Conservation (phyloP, 1,284 basidiomycete genomes). For the Porodaedalea pini region DNA sequence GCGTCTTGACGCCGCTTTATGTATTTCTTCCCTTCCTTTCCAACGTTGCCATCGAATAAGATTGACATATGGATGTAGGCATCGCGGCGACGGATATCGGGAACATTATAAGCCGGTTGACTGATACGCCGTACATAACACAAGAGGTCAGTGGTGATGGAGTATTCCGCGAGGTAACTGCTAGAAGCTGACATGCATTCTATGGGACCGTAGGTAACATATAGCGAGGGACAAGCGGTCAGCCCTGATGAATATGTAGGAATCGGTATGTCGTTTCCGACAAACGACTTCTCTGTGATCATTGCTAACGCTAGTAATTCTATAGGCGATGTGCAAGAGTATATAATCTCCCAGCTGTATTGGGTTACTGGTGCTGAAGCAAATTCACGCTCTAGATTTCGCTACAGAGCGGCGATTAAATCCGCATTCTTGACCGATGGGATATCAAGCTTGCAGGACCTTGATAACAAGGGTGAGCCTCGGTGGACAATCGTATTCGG, state of each 20-base stretch:
- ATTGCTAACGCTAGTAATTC: not conserved
- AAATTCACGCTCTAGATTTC: constrained; percentile 43
- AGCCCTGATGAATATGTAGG: constrained; percentile 51
- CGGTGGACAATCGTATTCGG: not conserved
- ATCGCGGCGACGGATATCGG: constrained; percentile 50
- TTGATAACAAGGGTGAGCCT: constrained; percentile 50
- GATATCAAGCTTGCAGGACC: constrained; percentile 49
- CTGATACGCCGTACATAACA: constrained; percentile 46
- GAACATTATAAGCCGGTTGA: constrained; percentile 49
- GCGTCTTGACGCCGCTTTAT: constrained; percentile 64
- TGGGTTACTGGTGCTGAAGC: too few relatives aligned
- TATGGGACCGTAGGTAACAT: constrained; percentile 40
- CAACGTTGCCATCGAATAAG: not conserved
- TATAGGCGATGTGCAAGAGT: constrained; percentile 64
- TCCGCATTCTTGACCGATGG: constrained; percentile 49
- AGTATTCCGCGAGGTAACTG: not conserved
- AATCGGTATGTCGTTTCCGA: constrained; percentile 38
- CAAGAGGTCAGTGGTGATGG: constrained; percentile 48
- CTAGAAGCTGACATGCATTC: too few relatives aligned
- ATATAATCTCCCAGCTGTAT: constrained; percentile 26
- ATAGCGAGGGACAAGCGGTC: constrained; percentile 48
- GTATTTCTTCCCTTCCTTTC: constrained; percentile 33
- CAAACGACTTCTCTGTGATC: not conserved
- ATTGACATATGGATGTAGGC: constrained; percentile 40
- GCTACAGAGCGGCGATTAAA: constrained; percentile 52